Base-by-base conservation (phyloP, 176 grass and related monocot species). In the Triticum dicoccoides region DNA sequence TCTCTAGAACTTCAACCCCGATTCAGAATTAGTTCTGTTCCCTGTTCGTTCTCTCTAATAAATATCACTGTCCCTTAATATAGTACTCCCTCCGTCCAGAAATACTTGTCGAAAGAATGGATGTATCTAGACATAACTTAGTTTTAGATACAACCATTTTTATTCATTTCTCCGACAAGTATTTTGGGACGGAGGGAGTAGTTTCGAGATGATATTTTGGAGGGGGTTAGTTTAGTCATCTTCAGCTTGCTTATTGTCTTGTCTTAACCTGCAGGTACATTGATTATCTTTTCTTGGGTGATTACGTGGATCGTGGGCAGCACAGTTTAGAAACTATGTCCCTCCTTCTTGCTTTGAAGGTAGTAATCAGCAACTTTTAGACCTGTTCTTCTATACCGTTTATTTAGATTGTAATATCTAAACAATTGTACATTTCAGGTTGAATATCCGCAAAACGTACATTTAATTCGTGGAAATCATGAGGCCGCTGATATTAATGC, bases 401-500 rank as follows among this genome's bases (percentile, higher is more conserved):
- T 73, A 41, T 74, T 77, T 81, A 20, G 68, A 80, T 59, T 30
- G 41, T 44, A 75, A 65, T 75, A 30, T 63, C 58, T 20, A 72
- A 75, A 74, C 4, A 24, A 80, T 27, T 72, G 11, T 77, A 72
- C 69, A 77, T 88, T 93, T 80, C 92, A 99, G 97, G 94, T 97
- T 77, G 97, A 99, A 76, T 83, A 97, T 91, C 81, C 92, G 84
- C 79, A 99, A 86, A 99, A 93, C 71, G 92, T 99, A 49, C 97
- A 99, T 91, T 91, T 99, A 87, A 99, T 99, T 84, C 97, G 97
- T 77, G 97, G 97, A 82, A 99, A 99, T 73, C 97, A 99, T 77
- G 97, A 99, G 70, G 97, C 97, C 69, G 94, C 97, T 33, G 97
- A 99, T 76, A 99, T 99, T 78, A 99, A 99, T 91, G 97, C 97